These are phyloP conservation scores for Candida ponderosae DNA, from an alignment of 805 yeast genomes.

Conservation along the genomic window DNA sequence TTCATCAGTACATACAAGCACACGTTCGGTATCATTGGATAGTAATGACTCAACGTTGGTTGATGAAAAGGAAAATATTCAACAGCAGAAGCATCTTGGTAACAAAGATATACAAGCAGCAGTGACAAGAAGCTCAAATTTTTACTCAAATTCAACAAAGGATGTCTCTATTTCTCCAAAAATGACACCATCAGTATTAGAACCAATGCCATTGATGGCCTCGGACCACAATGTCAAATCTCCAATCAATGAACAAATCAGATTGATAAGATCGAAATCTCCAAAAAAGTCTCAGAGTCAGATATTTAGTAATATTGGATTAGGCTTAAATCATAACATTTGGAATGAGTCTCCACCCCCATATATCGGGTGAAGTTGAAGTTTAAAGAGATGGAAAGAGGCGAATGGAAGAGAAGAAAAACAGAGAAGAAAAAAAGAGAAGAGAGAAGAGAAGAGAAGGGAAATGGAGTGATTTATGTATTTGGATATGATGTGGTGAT, in stretches of 20 bases:
- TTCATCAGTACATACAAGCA: neutral
- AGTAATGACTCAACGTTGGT: constrained; percentile 14
- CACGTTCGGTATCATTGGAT: constrained; percentile 9
- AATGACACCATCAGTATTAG: neutral
- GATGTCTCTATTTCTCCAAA: neutral
- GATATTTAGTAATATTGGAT: constrained; percentile 11
- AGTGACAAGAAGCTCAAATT: neutral
- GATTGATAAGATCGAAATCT: constrained; percentile 9
- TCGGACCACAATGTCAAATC: neutral
- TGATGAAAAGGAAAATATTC: constrained; percentile 4
- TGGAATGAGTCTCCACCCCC: constrained; percentile 10
- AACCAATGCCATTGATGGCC: neutral
- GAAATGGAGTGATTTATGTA: too few relatives aligned
- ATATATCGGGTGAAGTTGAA: neutral
- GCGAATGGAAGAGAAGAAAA: too few relatives aligned
- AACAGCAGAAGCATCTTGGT: neutral
- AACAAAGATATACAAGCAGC: neutral
- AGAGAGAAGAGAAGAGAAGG: too few relatives aligned
- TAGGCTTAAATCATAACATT: constrained; percentile 8
- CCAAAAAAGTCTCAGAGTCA: constrained; percentile 19
- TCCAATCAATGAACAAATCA: neutral
- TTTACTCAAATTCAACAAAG: neutral
- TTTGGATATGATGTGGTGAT: too few relatives aligned
- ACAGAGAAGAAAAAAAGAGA: too few relatives aligned
- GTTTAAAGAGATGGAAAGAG: too few relatives aligned